These are phyloP conservation scores for Aspergillus coremiiformis DNA, from an alignment of 495 filamentous ascomycete genomes.

Conservation along the genomic window DNA sequence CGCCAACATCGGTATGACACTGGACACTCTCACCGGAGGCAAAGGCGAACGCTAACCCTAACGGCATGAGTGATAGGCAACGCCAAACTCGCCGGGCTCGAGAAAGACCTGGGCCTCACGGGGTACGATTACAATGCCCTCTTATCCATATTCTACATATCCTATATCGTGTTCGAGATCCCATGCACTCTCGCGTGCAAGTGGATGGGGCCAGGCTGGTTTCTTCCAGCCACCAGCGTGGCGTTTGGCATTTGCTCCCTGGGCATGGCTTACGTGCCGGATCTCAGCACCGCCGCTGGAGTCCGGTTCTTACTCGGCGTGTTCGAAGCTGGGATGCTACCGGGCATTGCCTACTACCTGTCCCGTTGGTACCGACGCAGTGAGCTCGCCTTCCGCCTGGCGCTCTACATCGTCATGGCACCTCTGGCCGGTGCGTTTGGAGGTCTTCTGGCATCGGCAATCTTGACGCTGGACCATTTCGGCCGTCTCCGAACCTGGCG, in stretches of 20 bases:
- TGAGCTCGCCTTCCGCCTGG: slow-evolving; percentile 56
- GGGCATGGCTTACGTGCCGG: slow-evolving; percentile 42
- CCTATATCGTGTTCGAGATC: slow-evolving; percentile 73
- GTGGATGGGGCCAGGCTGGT: slow-evolving; percentile 45
- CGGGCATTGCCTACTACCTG: slow-evolving; percentile 67
- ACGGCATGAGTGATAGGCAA: slow-evolving; percentile 16
- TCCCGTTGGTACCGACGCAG: slow-evolving; percentile 63
- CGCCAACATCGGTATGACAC: slow-evolving; percentile 55
- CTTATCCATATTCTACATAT: slow-evolving; percentile 61
- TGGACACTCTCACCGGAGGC: too few relatives aligned
- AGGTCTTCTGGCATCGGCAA: slow-evolving; percentile 57
- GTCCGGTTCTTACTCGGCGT: slow-evolving; percentile 53
- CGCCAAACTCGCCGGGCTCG: slow-evolving; percentile 33
- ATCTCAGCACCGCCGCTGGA: slow-evolving; percentile 31
- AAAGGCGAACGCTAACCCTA: too few relatives aligned
- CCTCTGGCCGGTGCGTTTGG: slow-evolving; percentile 65
- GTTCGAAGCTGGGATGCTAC: slow-evolving; percentile 64
- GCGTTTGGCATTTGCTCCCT: slow-evolving; percentile 43
- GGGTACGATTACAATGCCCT: slow-evolving; percentile 58
- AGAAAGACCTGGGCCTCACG: slow-evolving; percentile 44
- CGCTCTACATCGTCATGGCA: slow-evolving; percentile 49
- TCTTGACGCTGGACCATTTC: slow-evolving; percentile 38
- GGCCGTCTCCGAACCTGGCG: slow-evolving; percentile 53
- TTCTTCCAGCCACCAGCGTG: slow-evolving; percentile 39
- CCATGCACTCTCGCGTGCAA: slow-evolving; percentile 61